These are phyloP conservation scores for Chloris gayana DNA, from an alignment of 176 grass and related monocot genomes.

Conservation along the genomic window DNA sequence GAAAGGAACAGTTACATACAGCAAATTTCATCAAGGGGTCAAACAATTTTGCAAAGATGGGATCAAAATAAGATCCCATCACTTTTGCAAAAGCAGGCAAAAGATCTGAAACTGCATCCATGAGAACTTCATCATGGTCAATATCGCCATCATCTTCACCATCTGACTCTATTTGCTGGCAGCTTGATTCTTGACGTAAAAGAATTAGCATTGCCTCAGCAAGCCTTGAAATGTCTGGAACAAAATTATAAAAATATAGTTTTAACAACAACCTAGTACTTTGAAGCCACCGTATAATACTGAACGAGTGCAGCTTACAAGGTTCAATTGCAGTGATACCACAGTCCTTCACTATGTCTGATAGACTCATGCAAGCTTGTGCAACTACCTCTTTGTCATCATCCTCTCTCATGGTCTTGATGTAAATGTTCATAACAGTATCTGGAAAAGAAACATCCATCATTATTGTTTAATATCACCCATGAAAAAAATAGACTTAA, in stretches of 20 bases:
- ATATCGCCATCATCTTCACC: constrained; percentile 83
- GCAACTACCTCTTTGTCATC: constrained; percentile 98
- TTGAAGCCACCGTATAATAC: constrained; percentile 5
- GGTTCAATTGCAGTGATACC: constrained; percentile 77
- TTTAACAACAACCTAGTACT: constrained; percentile 39
- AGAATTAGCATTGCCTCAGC: constrained; percentile 74
- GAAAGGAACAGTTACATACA: constrained; percentile 42
- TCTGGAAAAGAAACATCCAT: constrained; percentile 46
- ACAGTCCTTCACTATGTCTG: constrained; percentile 80
- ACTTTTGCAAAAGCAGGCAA: constrained; percentile 95
- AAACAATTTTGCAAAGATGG: constrained; percentile 86
- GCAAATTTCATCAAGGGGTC: constrained; percentile 96
- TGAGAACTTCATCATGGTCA: constrained; percentile 97
- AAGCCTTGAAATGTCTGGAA: constrained; percentile 79
- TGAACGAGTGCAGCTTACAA: constrained; percentile 63
- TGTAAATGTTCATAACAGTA: constrained; percentile 86
- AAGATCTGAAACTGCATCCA: constrained; percentile 99
- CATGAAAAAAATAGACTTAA: constrained; percentile 7
- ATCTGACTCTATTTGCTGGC: constrained; percentile 88
- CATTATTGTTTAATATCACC: constrained; percentile 7
- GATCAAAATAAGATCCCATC: constrained; percentile 89
- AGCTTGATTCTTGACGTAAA: constrained; percentile 77
- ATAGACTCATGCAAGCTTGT: constrained; percentile 87
- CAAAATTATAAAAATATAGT: constrained; percentile 8
- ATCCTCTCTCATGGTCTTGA: constrained; percentile 94